Percentiles rank a stretch among this genome's conserved stretches.
Evolutionary conservation across 306 rosid species (phyloP).

Genomic region (Bauhinia variegata): DNA sequence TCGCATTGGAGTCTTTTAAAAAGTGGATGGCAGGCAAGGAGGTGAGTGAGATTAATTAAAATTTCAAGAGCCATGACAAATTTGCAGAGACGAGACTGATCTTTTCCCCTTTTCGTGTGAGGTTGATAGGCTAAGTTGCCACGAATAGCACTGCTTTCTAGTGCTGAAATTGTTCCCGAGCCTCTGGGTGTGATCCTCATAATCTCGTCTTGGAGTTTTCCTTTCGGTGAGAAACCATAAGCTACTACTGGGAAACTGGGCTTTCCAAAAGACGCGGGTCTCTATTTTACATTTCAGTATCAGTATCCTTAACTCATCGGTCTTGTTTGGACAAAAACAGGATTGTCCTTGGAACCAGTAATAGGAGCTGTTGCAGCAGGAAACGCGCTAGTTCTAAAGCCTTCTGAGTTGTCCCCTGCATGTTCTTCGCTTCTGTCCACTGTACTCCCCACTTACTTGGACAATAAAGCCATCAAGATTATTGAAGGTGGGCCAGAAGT

Average conservation of each 20-base stretch:
- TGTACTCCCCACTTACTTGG: conserved; percentile 47
- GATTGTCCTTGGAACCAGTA: conserved; percentile 75
- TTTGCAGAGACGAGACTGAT: neutral
- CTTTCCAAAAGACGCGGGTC: neutral
- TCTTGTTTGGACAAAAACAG: conserved; percentile 30
- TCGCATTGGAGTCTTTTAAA: conserved; percentile 42
- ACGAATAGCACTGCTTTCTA: conserved; percentile 53
- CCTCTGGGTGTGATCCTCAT: conserved; percentile 69
- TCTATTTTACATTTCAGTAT: too few relatives aligned
- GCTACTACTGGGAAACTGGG: too few relatives aligned
- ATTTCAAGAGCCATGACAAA: too few relatives aligned
- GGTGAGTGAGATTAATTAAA: conserved; percentile 37
- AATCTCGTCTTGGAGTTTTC: conserved; percentile 55
- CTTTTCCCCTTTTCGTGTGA: neutral
- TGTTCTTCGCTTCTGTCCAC: conserved; percentile 58
- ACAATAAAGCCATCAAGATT: conserved; percentile 58
- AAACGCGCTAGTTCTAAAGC: conserved; percentile 63
- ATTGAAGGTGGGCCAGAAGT: conserved; percentile 59
- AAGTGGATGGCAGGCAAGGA: conserved; percentile 65
- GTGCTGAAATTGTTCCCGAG: conserved; percentile 74
- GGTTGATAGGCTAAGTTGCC: conserved; percentile 71
- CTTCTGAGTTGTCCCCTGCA: conserved; percentile 67
- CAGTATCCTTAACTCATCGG: neutral
- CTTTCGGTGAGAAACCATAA: conserved; percentile 42
- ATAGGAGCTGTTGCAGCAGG: conserved; percentile 90